phyloP scores from a whole-genome alignment of 2,329 filamentous ascomycete genomes.

The Fusarium concolor region DNA sequence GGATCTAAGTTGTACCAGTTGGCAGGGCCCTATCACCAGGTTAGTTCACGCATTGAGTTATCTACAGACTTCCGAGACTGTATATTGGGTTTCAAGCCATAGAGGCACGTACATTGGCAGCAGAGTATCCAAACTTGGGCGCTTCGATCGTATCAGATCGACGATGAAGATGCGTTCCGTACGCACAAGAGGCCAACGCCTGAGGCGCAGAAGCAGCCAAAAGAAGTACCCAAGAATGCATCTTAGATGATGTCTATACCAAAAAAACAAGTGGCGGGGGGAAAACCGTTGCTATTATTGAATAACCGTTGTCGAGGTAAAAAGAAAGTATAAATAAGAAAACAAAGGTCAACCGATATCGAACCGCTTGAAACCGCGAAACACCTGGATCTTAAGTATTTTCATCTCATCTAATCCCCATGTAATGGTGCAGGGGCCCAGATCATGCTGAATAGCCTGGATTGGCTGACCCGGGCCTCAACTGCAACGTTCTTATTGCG shows the following conservation, averaged over 20 bases:
- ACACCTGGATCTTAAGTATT: slow-evolving; percentile 10
- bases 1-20: slow-evolving; percentile 62
- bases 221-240: slow-evolving; percentile 28
- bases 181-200: slow-evolving; percentile 53
- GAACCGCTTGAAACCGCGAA: background rate
- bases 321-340: background rate
- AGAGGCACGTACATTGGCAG: slow-evolving; percentile 47
- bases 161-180: slow-evolving; percentile 54
- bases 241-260: background rate
- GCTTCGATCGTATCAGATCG: slow-evolving; percentile 49
- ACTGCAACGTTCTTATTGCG: slow-evolving; percentile 7
- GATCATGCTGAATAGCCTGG: too few relatives aligned
- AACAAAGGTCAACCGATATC: background rate
- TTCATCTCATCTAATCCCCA: background rate
- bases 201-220: slow-evolving; percentile 31
- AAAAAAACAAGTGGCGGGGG: background rate
- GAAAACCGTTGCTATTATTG: background rate
- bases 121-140: slow-evolving; percentile 55
- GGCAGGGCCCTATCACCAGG: slow-evolving; percentile 56
- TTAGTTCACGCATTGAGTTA: background rate
- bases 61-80: rapidly evolving
- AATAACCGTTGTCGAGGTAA: background rate
- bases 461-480: slow-evolving; percentile 4
- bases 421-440: background rate
- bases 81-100: rapidly evolving